Evolutionary conservation across 345 rosid species (phyloP).

Genomic region (Arabis alpina): DNA sequence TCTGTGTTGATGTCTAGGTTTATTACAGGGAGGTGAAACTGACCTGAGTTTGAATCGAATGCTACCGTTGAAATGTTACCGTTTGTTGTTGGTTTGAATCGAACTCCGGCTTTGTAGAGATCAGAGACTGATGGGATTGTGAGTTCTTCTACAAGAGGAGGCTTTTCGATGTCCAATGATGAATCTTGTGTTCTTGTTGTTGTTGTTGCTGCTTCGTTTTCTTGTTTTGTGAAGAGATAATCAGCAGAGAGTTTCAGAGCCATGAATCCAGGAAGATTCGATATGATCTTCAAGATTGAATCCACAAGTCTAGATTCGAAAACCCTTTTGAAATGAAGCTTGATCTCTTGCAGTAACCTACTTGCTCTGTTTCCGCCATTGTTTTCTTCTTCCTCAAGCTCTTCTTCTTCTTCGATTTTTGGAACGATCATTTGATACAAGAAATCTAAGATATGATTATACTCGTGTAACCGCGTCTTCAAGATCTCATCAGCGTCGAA

Average conservation of each 20-base stretch:
- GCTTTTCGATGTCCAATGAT: slow-evolving; percentile 35
- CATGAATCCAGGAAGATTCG: slow-evolving; percentile 57
- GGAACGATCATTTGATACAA: slow-evolving; percentile 61
- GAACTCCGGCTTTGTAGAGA: slow-evolving; percentile 53
- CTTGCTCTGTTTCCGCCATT: slow-evolving; percentile 37
- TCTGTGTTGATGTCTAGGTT: slow-evolving; percentile 64
- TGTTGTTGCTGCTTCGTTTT: slow-evolving; percentile 40
- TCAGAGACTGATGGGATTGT: slow-evolving; percentile 69
- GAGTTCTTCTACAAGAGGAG: slow-evolving; percentile 72
- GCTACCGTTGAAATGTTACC: slow-evolving; percentile 51
- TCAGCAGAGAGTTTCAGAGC: slow-evolving; percentile 45
- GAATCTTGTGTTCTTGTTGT: slow-evolving; percentile 32
- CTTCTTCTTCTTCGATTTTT: slow-evolving; percentile 32
- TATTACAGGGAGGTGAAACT: slow-evolving; percentile 60
- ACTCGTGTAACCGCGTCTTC: slow-evolving; percentile 36
- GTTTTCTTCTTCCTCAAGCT: slow-evolving; percentile 26
- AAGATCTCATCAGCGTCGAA: slow-evolving; percentile 28
- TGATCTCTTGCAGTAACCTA: slow-evolving; percentile 33
- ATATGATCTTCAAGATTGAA: slow-evolving; percentile 48
- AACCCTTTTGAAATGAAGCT: slow-evolving; percentile 43
- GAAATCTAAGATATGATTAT: slow-evolving; percentile 56
- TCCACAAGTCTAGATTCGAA: slow-evolving; percentile 43
- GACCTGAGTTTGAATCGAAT: slow-evolving; percentile 48
- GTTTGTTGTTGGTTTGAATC: slow-evolving; percentile 46
- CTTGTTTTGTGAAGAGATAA: slow-evolving; percentile 36